Conservation (phyloP, 2,329 filamentous ascomycete species). For the Ceratocystis cacaofunesta region DNA sequence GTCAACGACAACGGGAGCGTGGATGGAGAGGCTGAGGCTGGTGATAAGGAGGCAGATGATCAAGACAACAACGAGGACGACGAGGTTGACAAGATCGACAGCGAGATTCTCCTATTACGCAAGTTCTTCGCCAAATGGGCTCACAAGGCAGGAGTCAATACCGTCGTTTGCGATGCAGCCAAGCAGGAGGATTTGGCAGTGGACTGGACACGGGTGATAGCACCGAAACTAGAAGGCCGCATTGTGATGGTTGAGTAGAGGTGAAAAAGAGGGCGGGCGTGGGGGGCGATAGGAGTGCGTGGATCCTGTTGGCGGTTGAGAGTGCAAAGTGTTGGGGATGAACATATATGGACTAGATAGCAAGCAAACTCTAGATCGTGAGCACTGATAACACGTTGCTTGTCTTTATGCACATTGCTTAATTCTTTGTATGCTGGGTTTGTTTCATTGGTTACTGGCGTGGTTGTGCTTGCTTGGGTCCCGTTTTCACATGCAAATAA, state of each 20-base stretch:
- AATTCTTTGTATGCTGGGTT: background rate
- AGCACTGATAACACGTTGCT: no score
- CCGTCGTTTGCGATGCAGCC: slow-evolving; percentile 37
- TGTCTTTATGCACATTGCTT: background rate
- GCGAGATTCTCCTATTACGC: slow-evolving; percentile 49
- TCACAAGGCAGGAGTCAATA: slow-evolving; percentile 47
- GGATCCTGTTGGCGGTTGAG: background rate
- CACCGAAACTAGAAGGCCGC: slow-evolving; percentile 61
- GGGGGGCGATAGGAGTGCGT: background rate
- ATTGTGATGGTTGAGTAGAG: slow-evolving; percentile 35
- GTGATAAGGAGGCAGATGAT: no score
- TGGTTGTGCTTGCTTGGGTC: background rate
- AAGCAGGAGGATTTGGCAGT: slow-evolving; percentile 45
- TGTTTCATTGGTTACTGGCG: background rate
- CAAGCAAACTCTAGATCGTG: no score
- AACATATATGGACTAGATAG: no score
- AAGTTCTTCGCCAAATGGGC: slow-evolving; percentile 63
- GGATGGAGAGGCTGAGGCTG: slow-evolving; percentile 18
- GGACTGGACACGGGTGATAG: slow-evolving; percentile 68
- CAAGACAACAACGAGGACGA: slow-evolving; percentile 24
- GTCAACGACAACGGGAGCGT: slow-evolving; percentile 15
- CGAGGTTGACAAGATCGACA: slow-evolving; percentile 33
- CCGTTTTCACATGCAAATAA: background rate
- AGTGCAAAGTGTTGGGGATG: no score
- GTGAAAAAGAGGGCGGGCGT: no score